Evolutionary conservation across 202 grass and related monocot species (phyloP).

Genomic region (Schoenoplectus triqueter): DNA sequence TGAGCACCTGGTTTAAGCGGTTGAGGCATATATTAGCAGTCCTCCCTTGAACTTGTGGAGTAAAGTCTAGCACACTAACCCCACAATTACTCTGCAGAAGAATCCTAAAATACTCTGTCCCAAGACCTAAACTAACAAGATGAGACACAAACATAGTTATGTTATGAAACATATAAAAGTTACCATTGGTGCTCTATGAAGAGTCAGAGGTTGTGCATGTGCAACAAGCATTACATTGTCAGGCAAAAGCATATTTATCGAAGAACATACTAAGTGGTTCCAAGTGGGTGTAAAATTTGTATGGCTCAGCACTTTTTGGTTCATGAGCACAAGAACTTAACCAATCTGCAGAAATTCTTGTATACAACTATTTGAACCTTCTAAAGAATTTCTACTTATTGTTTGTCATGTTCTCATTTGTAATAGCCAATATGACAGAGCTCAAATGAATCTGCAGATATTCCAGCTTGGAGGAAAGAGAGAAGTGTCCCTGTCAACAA

Average conservation of each 20-base stretch:
- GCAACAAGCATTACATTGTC: not conserved
- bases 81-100: constrained; percentile 97
- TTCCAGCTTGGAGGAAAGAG: not conserved
- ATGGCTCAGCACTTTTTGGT: not conserved
- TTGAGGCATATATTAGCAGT: constrained; percentile 72
- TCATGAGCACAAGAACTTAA: not conserved
- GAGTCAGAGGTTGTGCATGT: not conserved
- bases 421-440: constrained; percentile 14
- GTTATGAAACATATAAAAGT: not conserved
- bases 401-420: not conserved
- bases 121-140: constrained; percentile 60
- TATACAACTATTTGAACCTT: not conserved
- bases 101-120: constrained; percentile 72
- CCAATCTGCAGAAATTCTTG: not conserved
- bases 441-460: constrained; percentile 6
- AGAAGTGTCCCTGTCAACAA: not conserved
- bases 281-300: not conserved
- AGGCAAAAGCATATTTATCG: not conserved
- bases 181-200: not conserved
- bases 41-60: constrained; percentile 48
- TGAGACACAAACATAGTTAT: not conserved
- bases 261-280: no score
- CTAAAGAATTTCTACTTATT: not conserved
- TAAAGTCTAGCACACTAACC: constrained; percentile 81
- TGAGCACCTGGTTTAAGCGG: constrained; percentile 82